Evolutionary conservation across 129 eudicot genomes (phyloP).

Genomic region (Chrysanthemum seticuspe): DNA sequence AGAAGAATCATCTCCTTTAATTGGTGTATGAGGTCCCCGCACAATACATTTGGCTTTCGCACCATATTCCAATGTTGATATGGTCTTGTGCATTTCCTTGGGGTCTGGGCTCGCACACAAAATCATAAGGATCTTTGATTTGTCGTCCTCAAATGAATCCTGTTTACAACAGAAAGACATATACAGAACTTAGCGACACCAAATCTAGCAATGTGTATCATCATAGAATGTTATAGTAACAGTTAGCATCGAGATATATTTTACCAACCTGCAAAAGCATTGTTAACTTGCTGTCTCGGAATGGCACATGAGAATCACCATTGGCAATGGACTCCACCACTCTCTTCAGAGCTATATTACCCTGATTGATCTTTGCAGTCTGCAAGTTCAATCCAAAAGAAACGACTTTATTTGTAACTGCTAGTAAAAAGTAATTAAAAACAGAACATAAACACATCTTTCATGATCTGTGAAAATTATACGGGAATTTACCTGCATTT

Average conservation of each 20-base stretch:
- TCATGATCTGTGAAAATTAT: background rate
- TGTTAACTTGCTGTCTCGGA: conserved; percentile 94
- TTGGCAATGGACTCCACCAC: conserved; percentile 98
- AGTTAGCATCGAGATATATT: background rate
- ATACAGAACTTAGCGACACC: background rate
- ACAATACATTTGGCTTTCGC: conserved; percentile 97
- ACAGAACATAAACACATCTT: background rate
- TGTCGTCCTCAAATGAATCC: conserved; percentile 98
- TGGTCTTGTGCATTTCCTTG: conserved; percentile 88
- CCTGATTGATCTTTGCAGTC: conserved; percentile 98
- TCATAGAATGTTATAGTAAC: background rate
- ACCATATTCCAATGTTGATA: conserved; percentile 91
- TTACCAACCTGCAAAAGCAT: conserved; percentile 90
- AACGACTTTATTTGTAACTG: too few species aligned
- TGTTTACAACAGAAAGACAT: conserved; percentile 7
- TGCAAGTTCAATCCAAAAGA: conserved; percentile 31
- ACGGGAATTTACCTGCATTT: conserved; percentile 70
- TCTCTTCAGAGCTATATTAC: conserved; percentile 88
- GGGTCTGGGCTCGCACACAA: conserved; percentile 97
- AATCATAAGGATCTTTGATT: conserved; percentile 93
- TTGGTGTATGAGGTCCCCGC: conserved; percentile 81
- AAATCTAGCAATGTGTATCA: background rate
- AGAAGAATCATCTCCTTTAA: conserved; percentile 69
- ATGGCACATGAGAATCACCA: conserved; percentile 99
- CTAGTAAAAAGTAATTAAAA: background rate